These are phyloP conservation scores for Amoebophrya sp. DNA, from an alignment of 169 alveolate genomes.

Conservation along the genomic window DNA sequence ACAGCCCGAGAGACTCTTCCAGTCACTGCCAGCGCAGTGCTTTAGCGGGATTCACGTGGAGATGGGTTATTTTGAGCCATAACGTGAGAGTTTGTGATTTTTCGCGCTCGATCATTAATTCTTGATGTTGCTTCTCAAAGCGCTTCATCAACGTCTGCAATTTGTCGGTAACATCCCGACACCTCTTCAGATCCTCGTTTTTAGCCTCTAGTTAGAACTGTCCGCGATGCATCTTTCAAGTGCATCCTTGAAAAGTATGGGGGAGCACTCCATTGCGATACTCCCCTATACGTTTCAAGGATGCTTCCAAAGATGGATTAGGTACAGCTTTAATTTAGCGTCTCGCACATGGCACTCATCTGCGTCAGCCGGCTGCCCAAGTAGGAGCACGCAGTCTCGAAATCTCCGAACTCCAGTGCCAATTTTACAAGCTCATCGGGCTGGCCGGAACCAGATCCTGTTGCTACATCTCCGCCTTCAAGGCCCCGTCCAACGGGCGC, in stretches of 20 bases:
- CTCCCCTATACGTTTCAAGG: too few species aligned
- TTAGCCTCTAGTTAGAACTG: too few species aligned
- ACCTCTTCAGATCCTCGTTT: slow-evolving; percentile 1
- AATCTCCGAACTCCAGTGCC: background rate
- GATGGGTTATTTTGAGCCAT: too few species aligned
- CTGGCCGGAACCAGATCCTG: background rate
- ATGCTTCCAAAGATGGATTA: too few species aligned
- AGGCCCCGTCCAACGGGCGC: background rate
- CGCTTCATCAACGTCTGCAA: slow-evolving; percentile 1
- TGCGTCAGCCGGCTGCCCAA: background rate
- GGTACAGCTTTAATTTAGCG: too few species aligned
- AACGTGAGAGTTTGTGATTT: too few species aligned
- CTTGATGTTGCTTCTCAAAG: slow-evolving; percentile 5
- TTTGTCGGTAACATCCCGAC: background rate
- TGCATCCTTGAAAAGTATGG: too few species aligned
- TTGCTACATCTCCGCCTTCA: background rate
- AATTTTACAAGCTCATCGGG: background rate
- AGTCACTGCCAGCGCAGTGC: too few species aligned
- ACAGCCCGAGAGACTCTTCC: too few species aligned
- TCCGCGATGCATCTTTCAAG: too few species aligned
- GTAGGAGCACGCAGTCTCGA: background rate
- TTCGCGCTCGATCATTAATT: background rate
- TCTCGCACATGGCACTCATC: slow-evolving; percentile 4
- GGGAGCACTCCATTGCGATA: too few species aligned
- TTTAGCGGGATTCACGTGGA: too few species aligned